phyloP scores from a whole-genome alignment of 164 flowering plant genomes.

The Stephania yunnanensis region DNA sequence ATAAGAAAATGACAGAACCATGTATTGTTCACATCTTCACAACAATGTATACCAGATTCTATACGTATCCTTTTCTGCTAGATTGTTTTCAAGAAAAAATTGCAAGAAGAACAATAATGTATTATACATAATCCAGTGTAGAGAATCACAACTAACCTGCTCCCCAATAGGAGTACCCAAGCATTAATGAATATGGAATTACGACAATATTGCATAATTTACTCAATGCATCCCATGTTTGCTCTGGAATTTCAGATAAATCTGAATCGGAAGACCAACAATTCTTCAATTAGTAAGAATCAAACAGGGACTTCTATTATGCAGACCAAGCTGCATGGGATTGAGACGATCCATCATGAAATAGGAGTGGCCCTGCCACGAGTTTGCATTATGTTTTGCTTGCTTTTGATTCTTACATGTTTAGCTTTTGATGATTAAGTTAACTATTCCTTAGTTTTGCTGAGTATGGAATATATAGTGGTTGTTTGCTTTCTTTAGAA shows the following conservation, averaged over 20 bases:
- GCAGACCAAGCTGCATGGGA: too few species aligned
- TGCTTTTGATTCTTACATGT: too few species aligned
- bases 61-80: background rate
- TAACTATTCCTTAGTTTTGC: too few species aligned
- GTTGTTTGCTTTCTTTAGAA: too few species aligned
- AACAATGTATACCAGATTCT: too few species aligned
- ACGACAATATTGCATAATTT: slow-evolving; percentile 64
- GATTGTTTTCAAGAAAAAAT: background rate
- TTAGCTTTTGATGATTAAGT: too few species aligned
- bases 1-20: background rate
- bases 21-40: background rate
- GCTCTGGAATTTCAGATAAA: slow-evolving; percentile 66
- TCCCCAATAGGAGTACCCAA: slow-evolving; percentile 95
- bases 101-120: background rate
- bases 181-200: slow-evolving; percentile 72
- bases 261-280: slow-evolving; percentile 38
- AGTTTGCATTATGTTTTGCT: too few species aligned
- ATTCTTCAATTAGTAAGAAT: slow-evolving; percentile 5
- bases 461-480: too few species aligned
- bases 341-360: too few species aligned
- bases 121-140: background rate
- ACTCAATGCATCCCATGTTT: slow-evolving; percentile 55
- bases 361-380: too few species aligned
- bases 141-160: slow-evolving; percentile 49
- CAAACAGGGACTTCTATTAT: too few species aligned